Evolutionary conservation across 208 protist species (phyloP).

Genomic region (Acanthamoeba polyphaga): DNA sequence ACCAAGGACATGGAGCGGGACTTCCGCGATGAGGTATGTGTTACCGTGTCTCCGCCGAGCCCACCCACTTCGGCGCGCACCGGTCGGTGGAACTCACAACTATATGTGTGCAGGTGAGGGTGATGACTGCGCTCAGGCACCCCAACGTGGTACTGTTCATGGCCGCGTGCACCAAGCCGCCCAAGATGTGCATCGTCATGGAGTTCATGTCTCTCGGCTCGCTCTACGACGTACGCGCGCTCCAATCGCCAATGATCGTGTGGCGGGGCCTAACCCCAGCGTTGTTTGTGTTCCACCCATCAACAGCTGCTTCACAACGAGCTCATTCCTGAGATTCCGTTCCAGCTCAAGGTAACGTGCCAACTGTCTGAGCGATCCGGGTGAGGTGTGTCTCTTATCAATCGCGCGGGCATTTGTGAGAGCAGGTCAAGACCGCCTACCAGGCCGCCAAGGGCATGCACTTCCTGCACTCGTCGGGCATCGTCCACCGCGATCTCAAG

Average conservation of each 20-base stretch:
- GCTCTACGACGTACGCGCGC: slow-evolving; percentile 28
- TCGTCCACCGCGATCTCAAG: slow-evolving; percentile 31
- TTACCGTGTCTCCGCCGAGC: not conserved
- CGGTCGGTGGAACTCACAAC: too few relatives aligned
- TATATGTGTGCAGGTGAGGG: not conserved
- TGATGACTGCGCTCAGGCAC: slow-evolving; percentile 40
- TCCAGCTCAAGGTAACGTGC: not conserved
- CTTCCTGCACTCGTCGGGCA: slow-evolving; percentile 33
- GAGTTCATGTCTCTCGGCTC: slow-evolving; percentile 51
- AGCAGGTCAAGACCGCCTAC: not conserved
- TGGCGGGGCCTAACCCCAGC: not conserved
- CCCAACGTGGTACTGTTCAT: slow-evolving; percentile 57
- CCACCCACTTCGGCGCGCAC: not conserved
- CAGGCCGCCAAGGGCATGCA: slow-evolving; percentile 17
- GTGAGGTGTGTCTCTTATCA: not conserved
- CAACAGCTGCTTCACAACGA: slow-evolving; percentile 42
- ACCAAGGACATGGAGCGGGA: slow-evolving; percentile 25
- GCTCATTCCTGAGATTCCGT: slow-evolving; percentile 35
- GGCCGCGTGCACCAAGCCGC: slow-evolving; percentile 41
- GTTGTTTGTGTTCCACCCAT: not conserved
- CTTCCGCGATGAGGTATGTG: slow-evolving; percentile 23
- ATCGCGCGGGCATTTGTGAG: not conserved
- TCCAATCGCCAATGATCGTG: not conserved
- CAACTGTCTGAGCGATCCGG: not conserved
- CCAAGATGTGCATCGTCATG: slow-evolving; percentile 72